Percentiles rank a stretch among this genome's conserved stretches.
These are phyloP conservation scores for Pholiota conissans DNA, from an alignment of 768 basidiomycete species.

Conservation along the genomic window DNA sequence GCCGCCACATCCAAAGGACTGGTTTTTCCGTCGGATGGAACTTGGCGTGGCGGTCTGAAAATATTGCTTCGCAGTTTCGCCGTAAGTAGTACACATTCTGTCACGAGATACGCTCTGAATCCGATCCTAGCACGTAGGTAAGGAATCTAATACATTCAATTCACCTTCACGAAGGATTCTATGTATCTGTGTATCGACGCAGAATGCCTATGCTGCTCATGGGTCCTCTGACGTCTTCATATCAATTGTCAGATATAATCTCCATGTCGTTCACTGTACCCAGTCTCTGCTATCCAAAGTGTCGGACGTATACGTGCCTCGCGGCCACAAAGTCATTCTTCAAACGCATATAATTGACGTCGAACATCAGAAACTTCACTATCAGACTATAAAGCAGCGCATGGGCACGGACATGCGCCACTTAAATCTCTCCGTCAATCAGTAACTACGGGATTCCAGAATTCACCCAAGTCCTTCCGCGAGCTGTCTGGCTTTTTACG, in stretches of 20 bases:
- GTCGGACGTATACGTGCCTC: not conserved
- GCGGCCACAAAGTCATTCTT: no score
- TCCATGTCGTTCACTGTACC: not conserved
- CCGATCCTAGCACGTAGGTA: no score
- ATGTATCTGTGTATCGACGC: no score
- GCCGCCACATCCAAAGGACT: not conserved
- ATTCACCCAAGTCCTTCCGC: not conserved
- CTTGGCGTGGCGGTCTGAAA: not conserved
- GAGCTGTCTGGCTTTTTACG: not conserved
- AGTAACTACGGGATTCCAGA: not conserved
- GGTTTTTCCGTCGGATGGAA: not conserved
- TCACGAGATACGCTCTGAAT: not conserved
- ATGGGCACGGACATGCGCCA: not conserved
- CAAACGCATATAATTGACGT: not conserved
- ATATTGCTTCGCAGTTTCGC: not conserved
- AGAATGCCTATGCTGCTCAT: no score
- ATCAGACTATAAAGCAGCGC: not conserved
- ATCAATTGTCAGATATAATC: not conserved
- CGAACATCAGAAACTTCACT: not conserved
- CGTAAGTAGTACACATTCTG: not conserved
- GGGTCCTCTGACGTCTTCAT: not conserved
- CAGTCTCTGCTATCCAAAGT: not conserved
- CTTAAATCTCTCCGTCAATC: not conserved
- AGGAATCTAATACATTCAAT: no score
- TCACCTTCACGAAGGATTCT: no score